phyloP scores from a whole-genome alignment of 306 rosid species.

The Glycine soja region DNA sequence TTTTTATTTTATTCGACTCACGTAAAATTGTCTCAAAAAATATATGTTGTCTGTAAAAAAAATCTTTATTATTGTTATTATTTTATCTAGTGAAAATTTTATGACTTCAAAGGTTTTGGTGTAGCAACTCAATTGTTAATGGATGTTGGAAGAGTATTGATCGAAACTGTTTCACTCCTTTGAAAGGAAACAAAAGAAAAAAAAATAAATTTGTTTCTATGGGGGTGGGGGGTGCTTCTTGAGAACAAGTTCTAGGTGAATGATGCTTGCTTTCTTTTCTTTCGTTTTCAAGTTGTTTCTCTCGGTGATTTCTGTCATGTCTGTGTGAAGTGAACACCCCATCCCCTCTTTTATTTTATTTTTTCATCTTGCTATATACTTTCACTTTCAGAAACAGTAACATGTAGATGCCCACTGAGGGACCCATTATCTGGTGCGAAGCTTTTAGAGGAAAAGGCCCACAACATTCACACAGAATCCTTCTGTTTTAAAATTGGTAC shows the following conservation, averaged over 20 bases:
- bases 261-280: conserved; percentile 4
- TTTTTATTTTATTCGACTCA: too few relatives aligned
- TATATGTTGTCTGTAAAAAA: too few relatives aligned
- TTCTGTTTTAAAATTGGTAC: conserved; percentile 42
- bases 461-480: conserved; percentile 54
- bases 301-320: conserved; percentile 54
- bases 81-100: conserved; percentile 1
- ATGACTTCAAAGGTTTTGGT: neutral
- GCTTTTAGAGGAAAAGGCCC: conserved; percentile 61
- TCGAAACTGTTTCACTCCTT: conserved; percentile 16
- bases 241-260: conserved; percentile 31
- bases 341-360: neutral
- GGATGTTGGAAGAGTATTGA: neutral
- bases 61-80: too few relatives aligned
- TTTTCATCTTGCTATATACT: conserved; percentile 38
- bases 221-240: conserved; percentile 12
- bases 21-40: too few relatives aligned
- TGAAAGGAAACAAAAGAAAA: conserved; percentile 21
- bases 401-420: conserved; percentile 48
- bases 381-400: conserved; percentile 59
- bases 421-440: conserved; percentile 56
- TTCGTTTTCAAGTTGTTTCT: conserved; percentile 43
- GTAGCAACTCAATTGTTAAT: neutral
- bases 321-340: conserved; percentile 40
- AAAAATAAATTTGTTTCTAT: conserved; percentile 27